Percentiles rank a stretch among this genome's conserved stretches.
Conservation (phyloP, 805 yeast species). For the Geotrichum ghanense region DNA sequence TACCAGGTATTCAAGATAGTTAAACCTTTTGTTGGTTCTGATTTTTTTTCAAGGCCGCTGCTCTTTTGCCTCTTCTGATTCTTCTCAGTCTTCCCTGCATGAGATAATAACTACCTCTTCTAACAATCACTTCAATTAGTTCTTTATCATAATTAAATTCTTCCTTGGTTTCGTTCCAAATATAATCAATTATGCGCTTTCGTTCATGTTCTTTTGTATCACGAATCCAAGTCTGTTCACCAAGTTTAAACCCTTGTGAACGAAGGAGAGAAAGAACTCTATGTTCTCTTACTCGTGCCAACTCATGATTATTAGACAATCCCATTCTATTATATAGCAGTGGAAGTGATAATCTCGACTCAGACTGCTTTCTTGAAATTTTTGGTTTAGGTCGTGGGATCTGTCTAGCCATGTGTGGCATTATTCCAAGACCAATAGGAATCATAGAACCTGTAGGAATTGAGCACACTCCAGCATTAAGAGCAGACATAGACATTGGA, state of each 20-base stretch:
- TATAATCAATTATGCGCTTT: constrained; percentile 33
- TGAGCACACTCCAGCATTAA: neutral
- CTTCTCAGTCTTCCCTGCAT: constrained; percentile 71
- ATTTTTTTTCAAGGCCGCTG: neutral
- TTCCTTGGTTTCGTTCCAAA: constrained; percentile 36
- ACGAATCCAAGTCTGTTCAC: constrained; percentile 75
- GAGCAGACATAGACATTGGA: neutral
- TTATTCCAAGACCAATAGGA: neutral
- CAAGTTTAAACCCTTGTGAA: constrained; percentile 59
- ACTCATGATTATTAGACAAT: constrained; percentile 24
- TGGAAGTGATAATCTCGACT: constrained; percentile 25
- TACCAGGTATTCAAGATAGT: too few relatives aligned
- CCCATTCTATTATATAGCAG: constrained; percentile 30
- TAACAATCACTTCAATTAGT: constrained; percentile 57
- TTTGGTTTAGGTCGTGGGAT: neutral
- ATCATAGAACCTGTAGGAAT: neutral
- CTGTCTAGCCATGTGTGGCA: neutral
- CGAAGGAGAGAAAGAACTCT: constrained; percentile 26
- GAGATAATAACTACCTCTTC: constrained; percentile 69
- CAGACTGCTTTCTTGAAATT: neutral
- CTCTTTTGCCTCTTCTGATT: constrained; percentile 36
- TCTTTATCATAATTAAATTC: constrained; percentile 43
- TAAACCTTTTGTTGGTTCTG: neutral
- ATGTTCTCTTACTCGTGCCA: constrained; percentile 29
- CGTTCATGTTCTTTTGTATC: constrained; percentile 54